These are phyloP conservation scores for Excoecaria agallocha DNA, from an alignment of 345 rosid species.

Conservation along the genomic window DNA sequence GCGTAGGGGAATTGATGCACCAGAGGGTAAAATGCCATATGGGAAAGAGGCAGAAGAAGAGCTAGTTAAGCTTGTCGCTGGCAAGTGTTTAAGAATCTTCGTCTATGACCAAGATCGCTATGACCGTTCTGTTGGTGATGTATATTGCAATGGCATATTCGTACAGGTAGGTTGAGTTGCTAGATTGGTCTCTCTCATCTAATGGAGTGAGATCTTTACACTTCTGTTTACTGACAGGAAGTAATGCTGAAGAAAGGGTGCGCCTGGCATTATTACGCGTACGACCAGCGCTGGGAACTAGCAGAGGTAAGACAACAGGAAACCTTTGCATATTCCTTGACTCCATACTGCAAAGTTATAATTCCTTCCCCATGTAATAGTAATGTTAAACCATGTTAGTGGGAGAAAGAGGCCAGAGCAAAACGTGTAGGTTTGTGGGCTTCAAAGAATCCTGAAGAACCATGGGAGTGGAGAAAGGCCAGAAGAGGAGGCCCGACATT, in stretches of 20 bases:
- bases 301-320: constrained; percentile 41
- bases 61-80: constrained; percentile 51
- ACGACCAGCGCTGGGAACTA: constrained; percentile 55
- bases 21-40: constrained; percentile 67
- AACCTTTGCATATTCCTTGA: no score
- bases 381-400: constrained; percentile 31
- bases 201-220: neutral
- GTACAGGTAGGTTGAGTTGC: constrained; percentile 40
- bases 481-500: constrained; percentile 42
- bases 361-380: neutral
- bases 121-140: constrained; percentile 66
- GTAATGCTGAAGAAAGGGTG: constrained; percentile 74
- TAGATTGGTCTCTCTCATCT: neutral
- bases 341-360: neutral
- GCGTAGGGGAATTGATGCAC: constrained; percentile 85
- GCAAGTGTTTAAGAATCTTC: constrained; percentile 58
- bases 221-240: constrained; percentile 42
- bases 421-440: constrained; percentile 79
- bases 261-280: constrained; percentile 76
- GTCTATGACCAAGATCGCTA: constrained; percentile 68
- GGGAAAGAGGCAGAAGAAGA: constrained; percentile 72
- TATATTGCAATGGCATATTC: constrained; percentile 67
- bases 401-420: constrained; percentile 75
- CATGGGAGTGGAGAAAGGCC: constrained; percentile 85
- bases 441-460: constrained; percentile 63